phyloP scores from a whole-genome alignment of 768 basidiomycete genomes.

The Collybiopsis confluens region DNA sequence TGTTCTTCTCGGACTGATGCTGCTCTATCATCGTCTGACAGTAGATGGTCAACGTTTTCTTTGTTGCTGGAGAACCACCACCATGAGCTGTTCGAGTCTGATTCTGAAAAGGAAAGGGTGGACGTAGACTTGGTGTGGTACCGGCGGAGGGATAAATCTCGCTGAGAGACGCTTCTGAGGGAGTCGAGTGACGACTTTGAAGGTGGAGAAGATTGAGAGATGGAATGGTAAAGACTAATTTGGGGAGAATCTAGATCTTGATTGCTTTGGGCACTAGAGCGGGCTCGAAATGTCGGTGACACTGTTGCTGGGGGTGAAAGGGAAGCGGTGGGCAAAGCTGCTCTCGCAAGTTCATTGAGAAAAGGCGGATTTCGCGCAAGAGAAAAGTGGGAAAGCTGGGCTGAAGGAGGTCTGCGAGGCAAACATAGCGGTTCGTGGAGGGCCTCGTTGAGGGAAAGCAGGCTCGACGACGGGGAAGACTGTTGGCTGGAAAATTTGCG shows the following conservation, averaged over 20 bases:
- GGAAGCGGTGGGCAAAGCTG: constrained; percentile 60
- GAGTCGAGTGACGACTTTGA: constrained; percentile 52
- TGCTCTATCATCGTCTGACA: constrained; percentile 50
- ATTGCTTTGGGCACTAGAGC: constrained; percentile 10
- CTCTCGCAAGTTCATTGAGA: constrained; percentile 51
- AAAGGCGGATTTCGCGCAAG: constrained; percentile 45
- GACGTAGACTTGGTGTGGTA: constrained; percentile 23
- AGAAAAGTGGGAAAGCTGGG: constrained; percentile 32
- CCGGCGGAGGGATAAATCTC: constrained; percentile 18
- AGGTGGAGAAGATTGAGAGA: no score
- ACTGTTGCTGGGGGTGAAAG: constrained; percentile 37
- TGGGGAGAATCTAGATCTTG: constrained; percentile 22
- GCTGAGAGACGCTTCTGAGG: constrained; percentile 43
- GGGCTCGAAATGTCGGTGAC: constrained; percentile 6
- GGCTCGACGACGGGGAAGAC: constrained; percentile 24
- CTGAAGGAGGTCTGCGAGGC: constrained; percentile 28
- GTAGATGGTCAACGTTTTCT: constrained; percentile 37
- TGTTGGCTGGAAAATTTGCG: constrained; percentile 19
- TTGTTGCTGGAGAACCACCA: constrained; percentile 57
- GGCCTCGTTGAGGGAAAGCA: constrained; percentile 40
- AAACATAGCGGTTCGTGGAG: constrained; percentile 35
- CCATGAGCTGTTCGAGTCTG: constrained; percentile 23
- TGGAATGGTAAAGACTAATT: constrained; percentile 34
- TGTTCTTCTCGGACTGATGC: constrained; percentile 45
- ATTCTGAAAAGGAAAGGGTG: constrained; percentile 11